A percentile compares a stretch with the other conserved stretches of the same genome.
phyloP scores from a whole-genome alignment of 148 eudicot species.

The Pharnaceum exiguum region DNA sequence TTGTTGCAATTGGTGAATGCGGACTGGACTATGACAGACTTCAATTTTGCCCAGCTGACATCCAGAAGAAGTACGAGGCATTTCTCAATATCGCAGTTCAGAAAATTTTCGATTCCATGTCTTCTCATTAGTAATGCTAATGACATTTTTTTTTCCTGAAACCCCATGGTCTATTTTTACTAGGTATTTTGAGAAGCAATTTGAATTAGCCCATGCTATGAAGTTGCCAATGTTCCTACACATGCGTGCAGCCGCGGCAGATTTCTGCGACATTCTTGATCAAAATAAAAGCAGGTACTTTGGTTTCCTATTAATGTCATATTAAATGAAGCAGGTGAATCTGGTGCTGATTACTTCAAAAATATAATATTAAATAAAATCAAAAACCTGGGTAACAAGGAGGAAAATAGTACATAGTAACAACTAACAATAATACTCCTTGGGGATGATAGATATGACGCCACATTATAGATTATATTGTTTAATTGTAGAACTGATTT shows the following conservation, averaged over 20 bases:
- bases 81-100: neutral
- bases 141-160: slow-evolving; percentile 1
- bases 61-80: slow-evolving; percentile 73
- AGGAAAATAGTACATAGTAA: no score
- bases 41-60: slow-evolving; percentile 87
- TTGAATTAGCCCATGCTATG: slow-evolving; percentile 68
- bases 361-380: no score
- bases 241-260: slow-evolving; percentile 96
- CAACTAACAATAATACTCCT: no score
- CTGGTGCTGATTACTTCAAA: neutral
- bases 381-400: no score
- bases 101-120: neutral
- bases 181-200: slow-evolving; percentile 94
- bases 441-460: no score
- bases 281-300: slow-evolving; percentile 66
- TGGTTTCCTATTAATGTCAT: neutral
- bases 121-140: neutral
- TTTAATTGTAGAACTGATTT: no score
- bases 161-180: neutral
- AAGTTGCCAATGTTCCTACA: slow-evolving; percentile 99
- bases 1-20: slow-evolving; percentile 99
- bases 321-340: neutral
- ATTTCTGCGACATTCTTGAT: slow-evolving; percentile 78
- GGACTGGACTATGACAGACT: slow-evolving; percentile 96
- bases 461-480: no score